Percentiles rank a stretch among this genome's conserved stretches.
Conservation (phyloP, 208 protist genomes). For the Leptomonas seymouri region DNA sequence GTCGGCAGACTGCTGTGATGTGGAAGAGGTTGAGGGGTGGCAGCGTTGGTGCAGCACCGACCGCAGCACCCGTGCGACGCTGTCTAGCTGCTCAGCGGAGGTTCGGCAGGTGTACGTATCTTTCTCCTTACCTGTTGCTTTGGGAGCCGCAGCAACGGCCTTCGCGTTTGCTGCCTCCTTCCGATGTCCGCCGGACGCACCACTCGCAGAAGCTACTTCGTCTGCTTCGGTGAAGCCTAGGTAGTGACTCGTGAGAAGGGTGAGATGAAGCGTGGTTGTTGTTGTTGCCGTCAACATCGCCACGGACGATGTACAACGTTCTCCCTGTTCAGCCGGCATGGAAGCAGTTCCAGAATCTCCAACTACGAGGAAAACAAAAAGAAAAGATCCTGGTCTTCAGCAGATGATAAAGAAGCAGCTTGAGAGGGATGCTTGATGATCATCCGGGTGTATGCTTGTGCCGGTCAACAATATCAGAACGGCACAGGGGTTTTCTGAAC, state of each 20-base stretch:
- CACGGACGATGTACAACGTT: no score
- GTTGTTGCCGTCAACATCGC: not conserved
- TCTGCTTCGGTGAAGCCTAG: not conserved
- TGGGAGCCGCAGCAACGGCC: not conserved
- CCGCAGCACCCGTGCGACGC: constrained; percentile 28
- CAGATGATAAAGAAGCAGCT: no score
- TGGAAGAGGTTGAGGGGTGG: not conserved
- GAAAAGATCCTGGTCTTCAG: no score
- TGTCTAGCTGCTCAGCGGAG: constrained; percentile 30
- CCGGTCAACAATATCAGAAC: no score
- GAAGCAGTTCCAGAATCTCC: no score
- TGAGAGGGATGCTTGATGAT: no score
- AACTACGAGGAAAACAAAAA: no score
- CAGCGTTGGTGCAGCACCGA: constrained; percentile 3
- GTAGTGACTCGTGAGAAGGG: constrained; percentile 32
- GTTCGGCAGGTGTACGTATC: constrained; percentile 24
- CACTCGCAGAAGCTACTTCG: constrained; percentile 7
- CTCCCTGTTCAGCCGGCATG: no score
- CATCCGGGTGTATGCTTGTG: no score
- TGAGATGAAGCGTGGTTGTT: constrained; percentile 32
- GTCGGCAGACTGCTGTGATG: not conserved
- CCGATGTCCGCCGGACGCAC: not conserved
- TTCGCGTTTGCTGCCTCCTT: constrained; percentile 14
- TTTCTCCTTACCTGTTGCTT: constrained; percentile 12
- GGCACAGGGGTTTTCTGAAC: no score